phyloP scores from a whole-genome alignment of 306 rosid genomes.

The Castanea mollissima region DNA sequence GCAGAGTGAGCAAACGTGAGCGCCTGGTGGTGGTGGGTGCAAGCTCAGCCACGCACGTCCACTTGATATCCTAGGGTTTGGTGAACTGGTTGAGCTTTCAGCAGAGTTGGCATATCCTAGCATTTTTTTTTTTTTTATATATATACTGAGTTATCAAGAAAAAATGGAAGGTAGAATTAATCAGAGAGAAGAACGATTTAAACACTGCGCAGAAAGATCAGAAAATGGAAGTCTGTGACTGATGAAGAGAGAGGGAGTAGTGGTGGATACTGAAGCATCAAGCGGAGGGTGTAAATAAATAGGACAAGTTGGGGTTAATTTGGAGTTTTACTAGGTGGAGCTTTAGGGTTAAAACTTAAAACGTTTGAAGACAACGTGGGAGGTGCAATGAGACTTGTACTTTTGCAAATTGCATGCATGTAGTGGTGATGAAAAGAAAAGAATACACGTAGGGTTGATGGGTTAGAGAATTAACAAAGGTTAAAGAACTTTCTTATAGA shows the following conservation, averaged over 20 bases:
- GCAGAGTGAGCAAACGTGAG: constrained; percentile 20
- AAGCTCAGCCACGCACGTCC: not conserved
- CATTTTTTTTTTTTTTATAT: not conserved
- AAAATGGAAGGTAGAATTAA: not conserved
- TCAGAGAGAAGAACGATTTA: not conserved
- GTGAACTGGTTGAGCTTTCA: not conserved
- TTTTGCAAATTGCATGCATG: too few species aligned
- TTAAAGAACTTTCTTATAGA: not conserved
- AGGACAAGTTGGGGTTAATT: not conserved
- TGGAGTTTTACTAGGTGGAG: not conserved
- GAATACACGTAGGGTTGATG: not conserved
- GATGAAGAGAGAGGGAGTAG: not conserved
- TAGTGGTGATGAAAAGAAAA: too few species aligned
- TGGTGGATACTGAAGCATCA: not conserved
- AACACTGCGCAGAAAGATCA: not conserved
- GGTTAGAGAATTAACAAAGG: not conserved
- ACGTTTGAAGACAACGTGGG: too few species aligned
- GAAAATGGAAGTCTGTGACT: not conserved
- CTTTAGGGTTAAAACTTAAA: not conserved
- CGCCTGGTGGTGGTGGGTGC: not conserved
- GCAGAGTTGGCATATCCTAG: not conserved
- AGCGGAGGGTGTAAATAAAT: not conserved
- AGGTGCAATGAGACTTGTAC: too few species aligned
- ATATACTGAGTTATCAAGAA: not conserved
- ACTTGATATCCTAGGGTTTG: not conserved